These are phyloP conservation scores for Leccinum rimulosum DNA, from an alignment of 768 basidiomycete genomes.

Conservation along the genomic window DNA sequence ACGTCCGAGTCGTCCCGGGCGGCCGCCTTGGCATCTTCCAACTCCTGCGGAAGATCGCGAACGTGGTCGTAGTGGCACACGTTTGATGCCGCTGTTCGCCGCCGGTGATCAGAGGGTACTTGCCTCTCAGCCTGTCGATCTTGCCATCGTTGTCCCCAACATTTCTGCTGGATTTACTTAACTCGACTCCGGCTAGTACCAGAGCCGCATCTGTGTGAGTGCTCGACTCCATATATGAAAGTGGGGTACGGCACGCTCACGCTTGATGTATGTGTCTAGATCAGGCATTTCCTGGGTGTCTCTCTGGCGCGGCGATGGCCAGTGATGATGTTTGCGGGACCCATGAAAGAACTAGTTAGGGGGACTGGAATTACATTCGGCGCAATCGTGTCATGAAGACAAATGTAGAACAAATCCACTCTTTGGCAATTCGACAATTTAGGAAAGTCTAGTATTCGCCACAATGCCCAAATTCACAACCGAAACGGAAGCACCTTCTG, in stretches of 20 bases:
- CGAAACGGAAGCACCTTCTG: slow-evolving; percentile 30
- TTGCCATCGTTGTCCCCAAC: slow-evolving; percentile 52
- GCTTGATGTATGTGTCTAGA: not conserved
- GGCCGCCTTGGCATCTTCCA: slow-evolving; percentile 50
- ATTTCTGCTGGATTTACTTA: slow-evolving; percentile 42
- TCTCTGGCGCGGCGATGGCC: not conserved
- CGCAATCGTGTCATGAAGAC: not conserved
- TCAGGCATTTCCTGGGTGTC: not conserved
- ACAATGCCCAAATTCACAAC: slow-evolving; percentile 9
- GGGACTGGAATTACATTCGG: not conserved
- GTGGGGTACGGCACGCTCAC: not conserved
- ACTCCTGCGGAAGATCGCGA: slow-evolving; percentile 45
- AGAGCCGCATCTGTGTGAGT: slow-evolving; percentile 39
- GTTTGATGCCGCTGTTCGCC: slow-evolving; percentile 51
- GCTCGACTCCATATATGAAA: not conserved
- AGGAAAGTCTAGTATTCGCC: slow-evolving; percentile 2
- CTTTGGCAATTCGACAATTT: not conserved
- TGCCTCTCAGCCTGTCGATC: not conserved
- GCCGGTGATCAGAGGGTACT: slow-evolving; percentile 24
- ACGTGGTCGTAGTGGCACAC: slow-evolving; percentile 46
- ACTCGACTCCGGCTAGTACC: slow-evolving; percentile 23
- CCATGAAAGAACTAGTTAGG: not conserved
- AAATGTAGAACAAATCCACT: not conserved
- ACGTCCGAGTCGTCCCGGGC: slow-evolving; percentile 28
- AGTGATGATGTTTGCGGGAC: slow-evolving; percentile 19